Conservation (phyloP, 2,329 filamentous ascomycete species). For the Ilyonectria mors-panacis region DNA sequence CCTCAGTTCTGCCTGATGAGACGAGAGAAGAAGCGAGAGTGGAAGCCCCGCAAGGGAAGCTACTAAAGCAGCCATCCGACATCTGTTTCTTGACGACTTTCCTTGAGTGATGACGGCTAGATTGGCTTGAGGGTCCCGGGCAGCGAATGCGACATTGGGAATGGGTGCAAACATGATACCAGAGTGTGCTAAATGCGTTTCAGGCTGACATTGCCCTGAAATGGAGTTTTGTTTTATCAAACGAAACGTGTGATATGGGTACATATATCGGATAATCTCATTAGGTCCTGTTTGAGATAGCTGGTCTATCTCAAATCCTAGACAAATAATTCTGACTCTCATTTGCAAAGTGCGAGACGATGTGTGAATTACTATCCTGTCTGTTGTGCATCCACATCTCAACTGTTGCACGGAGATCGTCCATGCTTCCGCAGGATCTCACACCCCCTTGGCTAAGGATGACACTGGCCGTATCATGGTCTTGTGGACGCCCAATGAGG, state of each 20-base stretch:
- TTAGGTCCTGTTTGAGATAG: constrained; percentile 12
- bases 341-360: not conserved
- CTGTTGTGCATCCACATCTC: constrained; percentile 8
- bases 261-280: not conserved
- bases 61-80: not conserved
- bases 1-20: constrained; percentile 51
- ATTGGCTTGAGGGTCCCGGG: not conserved
- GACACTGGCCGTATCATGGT: constrained; percentile 4
- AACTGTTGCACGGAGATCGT: not conserved
- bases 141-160: constrained; percentile 13
- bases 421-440: constrained; percentile 5
- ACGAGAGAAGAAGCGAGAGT: constrained; percentile 46
- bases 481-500: not conserved
- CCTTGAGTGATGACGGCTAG: not conserved
- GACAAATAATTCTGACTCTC: constrained; percentile 12
- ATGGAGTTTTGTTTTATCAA: not conserved
- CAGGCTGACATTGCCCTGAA: not conserved
- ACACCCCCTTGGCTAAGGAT: not conserved
- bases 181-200: constrained; percentile 10
- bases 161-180: constrained; percentile 20
- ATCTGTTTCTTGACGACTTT: not conserved
- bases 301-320: constrained; percentile 16
- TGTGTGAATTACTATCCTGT: not conserved
- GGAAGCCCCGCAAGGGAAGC: constrained; percentile 46
- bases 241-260: not conserved